Conservation (phyloP, 2,329 filamentous ascomycete genomes). For the Madurella fahalii region DNA sequence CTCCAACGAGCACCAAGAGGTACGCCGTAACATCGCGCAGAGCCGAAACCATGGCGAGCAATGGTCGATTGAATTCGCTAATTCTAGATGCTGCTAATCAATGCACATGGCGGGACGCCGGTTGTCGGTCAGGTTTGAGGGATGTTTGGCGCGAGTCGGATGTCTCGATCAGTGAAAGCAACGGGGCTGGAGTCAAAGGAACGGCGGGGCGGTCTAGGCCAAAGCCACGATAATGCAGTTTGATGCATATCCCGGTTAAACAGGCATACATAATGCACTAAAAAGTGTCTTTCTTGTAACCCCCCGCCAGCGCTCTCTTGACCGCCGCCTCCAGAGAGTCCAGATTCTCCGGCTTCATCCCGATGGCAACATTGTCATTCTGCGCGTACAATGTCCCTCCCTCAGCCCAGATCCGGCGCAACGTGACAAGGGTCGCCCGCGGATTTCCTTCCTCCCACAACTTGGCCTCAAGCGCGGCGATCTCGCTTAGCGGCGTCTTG, state of each 20-base stretch:
- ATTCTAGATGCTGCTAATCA: not conserved
- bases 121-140: not conserved
- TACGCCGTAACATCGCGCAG: conserved; percentile 62
- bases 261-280: conserved; percentile 5
- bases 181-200: not conserved
- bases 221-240: not conserved
- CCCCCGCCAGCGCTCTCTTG: conserved; percentile 23
- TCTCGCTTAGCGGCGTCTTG: conserved; percentile 48
- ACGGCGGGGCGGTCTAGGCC: not conserved
- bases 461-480: conserved; percentile 55
- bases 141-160: not conserved
- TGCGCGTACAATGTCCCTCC: conserved; percentile 67
- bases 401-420: conserved; percentile 68
- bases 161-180: not conserved
- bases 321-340: conserved; percentile 45
- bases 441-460: conserved; percentile 53
- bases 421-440: conserved; percentile 51
- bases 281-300: conserved; percentile 25
- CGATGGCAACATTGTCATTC: conserved; percentile 61
- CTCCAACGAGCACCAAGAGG: conserved; percentile 69
- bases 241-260: not conserved
- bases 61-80: not conserved
- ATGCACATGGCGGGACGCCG: not conserved
- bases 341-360: conserved; percentile 42
- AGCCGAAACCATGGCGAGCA: conserved; percentile 18